Base-by-base conservation (phyloP, 306 rosid species). In the Quercus mongolica region DNA sequence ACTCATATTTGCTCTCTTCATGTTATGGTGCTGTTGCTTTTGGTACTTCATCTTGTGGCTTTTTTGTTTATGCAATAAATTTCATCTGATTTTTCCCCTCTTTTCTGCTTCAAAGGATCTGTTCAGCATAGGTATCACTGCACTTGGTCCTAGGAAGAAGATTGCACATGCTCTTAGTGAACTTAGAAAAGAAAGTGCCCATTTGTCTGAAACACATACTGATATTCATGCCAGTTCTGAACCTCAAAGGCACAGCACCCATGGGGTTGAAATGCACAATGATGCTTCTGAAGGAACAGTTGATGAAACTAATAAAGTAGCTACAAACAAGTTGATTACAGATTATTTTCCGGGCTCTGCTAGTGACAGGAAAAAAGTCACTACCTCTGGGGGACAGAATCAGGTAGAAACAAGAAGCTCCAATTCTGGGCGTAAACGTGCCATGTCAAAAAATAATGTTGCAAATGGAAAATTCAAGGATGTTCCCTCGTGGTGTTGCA, bases 91-190 rank as follows among this genome's bases (percentile, higher is more conserved):
- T 58, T 25, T 28, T 25, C 5, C 13, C 73, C 56, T 25, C 23
- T 52, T 62, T 71, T 70, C 67, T 61, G 74, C 21, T 79, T 30
- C 77, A 70, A 80, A 94, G 99, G 99, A 94, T 86, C 92, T 94
- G 61, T 68, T 90, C 21, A 79, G 82, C 80, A 90, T 94, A 78
- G 97, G 99, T 56, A 82, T 94, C 70, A 78, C 89, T 68, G 92
- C 95, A 67, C 92, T 94, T 79, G 99, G 99, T 68, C 97, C 99
- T 19, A 89, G 97, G 65, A 94, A 91, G 88, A 92, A 92, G 89
- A 91, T 94, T 79, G 81, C 80, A 26, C 95, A 79, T 78, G 92
- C 92, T 19, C 76, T 94, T 54, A 76, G 81, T 72, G 92, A 88
- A 75, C 94, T 88, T 79, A 82, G 95, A 89, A 88, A 84, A 74